phyloP scores from a whole-genome alignment of 2,329 filamentous ascomycete genomes.

The Knufia petricola region DNA sequence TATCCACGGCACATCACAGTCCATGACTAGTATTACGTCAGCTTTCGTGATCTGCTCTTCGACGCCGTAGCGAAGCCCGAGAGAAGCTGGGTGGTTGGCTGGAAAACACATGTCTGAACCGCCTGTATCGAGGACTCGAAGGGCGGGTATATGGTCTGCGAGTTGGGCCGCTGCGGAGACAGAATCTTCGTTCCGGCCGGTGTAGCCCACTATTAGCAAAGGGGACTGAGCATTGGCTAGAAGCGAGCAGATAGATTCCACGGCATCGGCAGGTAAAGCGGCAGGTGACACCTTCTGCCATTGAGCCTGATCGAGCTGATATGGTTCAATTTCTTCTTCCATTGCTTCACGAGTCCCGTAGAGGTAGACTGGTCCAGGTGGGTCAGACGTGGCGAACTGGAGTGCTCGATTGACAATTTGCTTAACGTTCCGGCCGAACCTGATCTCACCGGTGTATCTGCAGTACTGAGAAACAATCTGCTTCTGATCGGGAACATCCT shows the following conservation, averaged over 20 bases:
- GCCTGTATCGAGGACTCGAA: conserved; percentile 45
- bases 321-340: conserved; percentile 72
- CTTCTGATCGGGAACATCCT: conserved; percentile 74
- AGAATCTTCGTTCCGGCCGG: conserved; percentile 36
- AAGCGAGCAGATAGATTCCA: conserved; percentile 35
- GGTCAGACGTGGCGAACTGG: conserved; percentile 69
- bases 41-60: conserved; percentile 65
- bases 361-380: conserved; percentile 71
- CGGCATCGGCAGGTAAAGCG: conserved; percentile 43
- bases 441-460: conserved; percentile 71
- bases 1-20: conserved; percentile 92
- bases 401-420: conserved; percentile 79
- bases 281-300: conserved; percentile 65
- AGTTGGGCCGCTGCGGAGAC: conserved; percentile 38
- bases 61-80: conserved; percentile 63
- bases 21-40: conserved; percentile 74
- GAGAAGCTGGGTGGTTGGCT: conserved; percentile 43
- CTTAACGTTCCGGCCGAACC: conserved; percentile 75
- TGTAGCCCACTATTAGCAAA: conserved; percentile 43
- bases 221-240: conserved; percentile 40
- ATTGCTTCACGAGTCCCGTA: conserved; percentile 71
- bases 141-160: conserved; percentile 38
- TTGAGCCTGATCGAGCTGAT: conserved; percentile 55
- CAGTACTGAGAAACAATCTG: conserved; percentile 77
- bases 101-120: conserved; percentile 45